Conservation (phyloP, 2,329 filamentous ascomycete species). For the Beauveria scarabaeidicola region DNA sequence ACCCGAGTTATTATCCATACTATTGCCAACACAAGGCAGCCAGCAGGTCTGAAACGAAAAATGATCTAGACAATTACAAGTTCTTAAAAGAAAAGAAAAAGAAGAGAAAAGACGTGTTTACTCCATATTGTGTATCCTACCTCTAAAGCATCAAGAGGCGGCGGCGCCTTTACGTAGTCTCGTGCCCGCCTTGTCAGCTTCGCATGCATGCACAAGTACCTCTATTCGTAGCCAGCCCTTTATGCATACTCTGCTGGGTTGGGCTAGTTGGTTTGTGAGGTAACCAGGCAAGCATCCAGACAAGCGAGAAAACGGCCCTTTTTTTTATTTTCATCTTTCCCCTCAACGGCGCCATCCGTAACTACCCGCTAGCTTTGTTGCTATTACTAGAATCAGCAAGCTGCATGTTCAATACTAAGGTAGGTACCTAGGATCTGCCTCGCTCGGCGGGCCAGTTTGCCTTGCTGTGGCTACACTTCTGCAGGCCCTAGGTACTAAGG, state of each 20-base stretch:
- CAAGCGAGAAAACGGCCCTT: not conserved
- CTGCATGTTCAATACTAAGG: not conserved
- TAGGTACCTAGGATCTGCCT: constrained; percentile 5
- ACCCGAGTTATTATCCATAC: no score
- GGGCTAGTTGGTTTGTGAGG: not conserved
- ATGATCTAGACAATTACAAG: no score
- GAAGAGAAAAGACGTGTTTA: no score
- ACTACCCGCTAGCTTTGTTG: not conserved
- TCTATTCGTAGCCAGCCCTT: not conserved
- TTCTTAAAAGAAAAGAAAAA: no score
- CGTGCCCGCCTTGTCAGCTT: not conserved
- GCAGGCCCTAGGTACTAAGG: not conserved
- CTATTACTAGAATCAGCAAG: not conserved
- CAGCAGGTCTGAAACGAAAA: no score
- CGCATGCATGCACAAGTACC: not conserved
- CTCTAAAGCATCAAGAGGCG: not conserved
- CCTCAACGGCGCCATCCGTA: not conserved
- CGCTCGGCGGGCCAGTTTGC: constrained; percentile 2
- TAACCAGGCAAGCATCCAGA: not conserved
- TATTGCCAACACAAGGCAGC: no score
- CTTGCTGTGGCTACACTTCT: not conserved
- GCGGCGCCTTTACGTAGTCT: not conserved
- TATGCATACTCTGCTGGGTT: constrained; percentile 5
- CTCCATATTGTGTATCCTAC: no score
- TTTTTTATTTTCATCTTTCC: not conserved